A percentile compares a stretch with the other conserved stretches of the same genome.
Conservation (phyloP, 139 green algal genomes). For the Auxenochlorella pyrenoidosa region DNA sequence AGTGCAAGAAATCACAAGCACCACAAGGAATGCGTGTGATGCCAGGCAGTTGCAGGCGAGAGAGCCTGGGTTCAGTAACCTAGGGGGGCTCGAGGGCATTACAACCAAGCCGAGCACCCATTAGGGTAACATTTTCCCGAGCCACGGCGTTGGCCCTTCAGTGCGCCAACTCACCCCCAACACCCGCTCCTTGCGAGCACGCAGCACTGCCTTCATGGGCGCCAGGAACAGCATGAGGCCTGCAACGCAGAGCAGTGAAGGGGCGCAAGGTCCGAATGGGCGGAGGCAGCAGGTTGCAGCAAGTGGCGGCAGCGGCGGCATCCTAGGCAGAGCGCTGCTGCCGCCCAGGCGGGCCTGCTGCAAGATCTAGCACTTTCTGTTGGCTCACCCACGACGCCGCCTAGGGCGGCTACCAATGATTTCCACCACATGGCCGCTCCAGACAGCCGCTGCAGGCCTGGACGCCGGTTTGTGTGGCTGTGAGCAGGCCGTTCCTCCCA, state of each 20-base stretch:
- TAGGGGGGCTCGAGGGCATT: no score
- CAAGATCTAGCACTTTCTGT: no score
- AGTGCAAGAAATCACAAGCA: no score
- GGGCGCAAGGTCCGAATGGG: no score
- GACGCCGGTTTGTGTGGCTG: not conserved
- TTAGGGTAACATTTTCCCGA: no score
- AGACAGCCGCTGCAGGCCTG: not conserved
- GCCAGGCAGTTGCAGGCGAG: no score
- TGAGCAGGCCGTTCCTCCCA: no score
- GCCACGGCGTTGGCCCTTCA: no score
- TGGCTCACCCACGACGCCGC: conserved; percentile 6
- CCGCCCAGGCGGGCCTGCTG: no score
- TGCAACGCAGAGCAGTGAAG: not conserved
- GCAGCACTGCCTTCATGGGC: conserved; percentile 32
- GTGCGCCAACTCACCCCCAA: conserved; percentile 19
- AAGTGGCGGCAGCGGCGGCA: not conserved
- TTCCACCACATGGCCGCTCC: conserved; percentile 8
- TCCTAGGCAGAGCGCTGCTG: not conserved
- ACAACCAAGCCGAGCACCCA: no score
- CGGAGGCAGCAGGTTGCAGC: not conserved
- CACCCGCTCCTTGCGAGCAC: conserved; percentile 38
- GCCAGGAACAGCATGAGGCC: conserved; percentile 11
- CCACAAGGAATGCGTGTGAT: no score
- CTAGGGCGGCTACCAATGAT: not conserved
- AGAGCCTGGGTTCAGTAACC: no score